Evolutionary conservation across 176 grass and related monocot species (phyloP).

Genomic region (Metroxylon sagu): DNA sequence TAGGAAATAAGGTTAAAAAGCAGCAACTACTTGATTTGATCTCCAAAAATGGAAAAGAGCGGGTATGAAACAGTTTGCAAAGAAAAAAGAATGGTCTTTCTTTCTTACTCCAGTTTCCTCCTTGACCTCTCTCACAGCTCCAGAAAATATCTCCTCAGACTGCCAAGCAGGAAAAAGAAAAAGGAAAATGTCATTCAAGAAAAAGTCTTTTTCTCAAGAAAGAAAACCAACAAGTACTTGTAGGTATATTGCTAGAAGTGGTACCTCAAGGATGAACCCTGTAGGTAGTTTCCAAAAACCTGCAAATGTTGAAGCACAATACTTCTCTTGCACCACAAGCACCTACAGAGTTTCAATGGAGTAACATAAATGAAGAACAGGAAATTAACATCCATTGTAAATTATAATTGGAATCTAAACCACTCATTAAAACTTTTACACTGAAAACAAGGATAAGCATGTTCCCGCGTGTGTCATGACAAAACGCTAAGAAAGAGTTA

Average conservation of each 20-base stretch:
- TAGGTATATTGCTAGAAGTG: not conserved
- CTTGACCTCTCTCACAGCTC: constrained; percentile 77
- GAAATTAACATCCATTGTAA: too few species aligned
- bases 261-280: constrained; percentile 80
- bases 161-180: constrained; percentile 16
- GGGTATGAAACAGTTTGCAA: not conserved
- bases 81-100: not conserved
- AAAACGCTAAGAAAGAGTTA: too few species aligned
- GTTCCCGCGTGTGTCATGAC: too few species aligned
- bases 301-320: constrained; percentile 24
- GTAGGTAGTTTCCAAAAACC: constrained; percentile 85
- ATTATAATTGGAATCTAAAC: too few species aligned
- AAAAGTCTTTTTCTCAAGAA: too few species aligned
- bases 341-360: constrained; percentile 27
- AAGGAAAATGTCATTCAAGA: too few species aligned
- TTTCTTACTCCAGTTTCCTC: constrained; percentile 92
- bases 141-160: constrained; percentile 84
- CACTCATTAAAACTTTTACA: too few species aligned
- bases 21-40: not conserved
- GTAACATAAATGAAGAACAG: too few species aligned
- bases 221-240: too few species aligned
- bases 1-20: constrained; percentile 9
- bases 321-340: constrained; percentile 87
- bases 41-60: not conserved
- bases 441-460: too few species aligned